Percentiles rank a stretch among this genome's conserved stretches.
Evolutionary conservation across 805 yeast species (phyloP).

Genomic region (Candida quercuum): DNA sequence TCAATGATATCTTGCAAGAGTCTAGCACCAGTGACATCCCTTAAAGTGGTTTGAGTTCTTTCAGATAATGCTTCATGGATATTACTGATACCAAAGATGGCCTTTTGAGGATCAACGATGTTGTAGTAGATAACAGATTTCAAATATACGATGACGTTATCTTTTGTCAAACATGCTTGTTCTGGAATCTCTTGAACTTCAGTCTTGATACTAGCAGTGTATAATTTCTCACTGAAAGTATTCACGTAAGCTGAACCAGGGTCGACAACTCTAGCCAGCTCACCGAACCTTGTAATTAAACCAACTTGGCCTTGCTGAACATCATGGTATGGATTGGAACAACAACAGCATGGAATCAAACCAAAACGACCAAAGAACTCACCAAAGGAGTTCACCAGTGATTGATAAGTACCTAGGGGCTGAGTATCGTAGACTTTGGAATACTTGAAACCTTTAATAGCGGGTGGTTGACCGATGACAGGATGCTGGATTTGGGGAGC

Average conservation of each 20-base stretch:
- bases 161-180: conserved; percentile 67
- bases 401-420: conserved; percentile 35
- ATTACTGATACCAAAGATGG: conserved; percentile 50
- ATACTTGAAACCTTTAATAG: conserved; percentile 21
- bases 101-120: conserved; percentile 62
- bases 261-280: conserved; percentile 56
- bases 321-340: conserved; percentile 51
- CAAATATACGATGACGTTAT: conserved; percentile 56
- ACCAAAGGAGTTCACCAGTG: conserved; percentile 37
- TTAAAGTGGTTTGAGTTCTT: conserved; percentile 66
- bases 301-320: conserved; percentile 70
- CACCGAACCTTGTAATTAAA: conserved; percentile 60
- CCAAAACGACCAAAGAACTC: conserved; percentile 37
- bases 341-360: conserved; percentile 38
- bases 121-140: conserved; percentile 66
- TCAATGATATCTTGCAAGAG: conserved; percentile 67
- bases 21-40: conserved; percentile 67
- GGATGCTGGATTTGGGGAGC: background rate
- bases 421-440: conserved; percentile 38
- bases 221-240: conserved; percentile 55
- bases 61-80: conserved; percentile 54
- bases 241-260: conserved; percentile 65
- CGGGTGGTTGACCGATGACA: conserved; percentile 4
- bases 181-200: conserved; percentile 60
- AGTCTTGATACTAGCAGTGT: conserved; percentile 46